These are phyloP conservation scores for Populus euphratica DNA, from an alignment of 345 rosid species.

Conservation along the genomic window DNA sequence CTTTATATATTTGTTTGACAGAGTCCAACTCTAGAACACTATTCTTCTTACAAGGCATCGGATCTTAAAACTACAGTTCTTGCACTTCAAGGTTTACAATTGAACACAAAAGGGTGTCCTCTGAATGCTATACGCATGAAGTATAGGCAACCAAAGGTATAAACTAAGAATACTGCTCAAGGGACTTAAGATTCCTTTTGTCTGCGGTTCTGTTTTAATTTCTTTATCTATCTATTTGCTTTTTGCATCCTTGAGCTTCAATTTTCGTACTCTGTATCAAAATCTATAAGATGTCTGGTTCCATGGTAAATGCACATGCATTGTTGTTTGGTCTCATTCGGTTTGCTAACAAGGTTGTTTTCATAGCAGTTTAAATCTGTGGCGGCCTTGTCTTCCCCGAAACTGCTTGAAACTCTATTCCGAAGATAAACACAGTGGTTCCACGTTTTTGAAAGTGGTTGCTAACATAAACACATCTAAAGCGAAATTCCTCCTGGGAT, in stretches of 20 bases:
- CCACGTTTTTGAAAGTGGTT: slow-evolving; percentile 15
- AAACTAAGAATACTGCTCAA: background rate
- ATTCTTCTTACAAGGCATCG: slow-evolving; percentile 59
- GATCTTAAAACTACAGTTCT: slow-evolving; percentile 52
- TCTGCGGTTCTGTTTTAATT: background rate
- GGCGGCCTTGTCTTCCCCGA: slow-evolving; percentile 55
- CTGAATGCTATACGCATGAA: slow-evolving; percentile 65
- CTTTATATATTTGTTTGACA: slow-evolving; percentile 17
- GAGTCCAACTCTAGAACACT: slow-evolving; percentile 79
- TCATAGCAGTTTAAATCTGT: slow-evolving; percentile 72
- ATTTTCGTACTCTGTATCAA: too few species aligned
- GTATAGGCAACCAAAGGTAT: slow-evolving; percentile 70
- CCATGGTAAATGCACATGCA: background rate
- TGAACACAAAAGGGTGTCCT: slow-evolving; percentile 59
- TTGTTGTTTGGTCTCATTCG: background rate
- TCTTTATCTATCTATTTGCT: background rate
- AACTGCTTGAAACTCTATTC: slow-evolving; percentile 60
- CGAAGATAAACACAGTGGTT: slow-evolving; percentile 30
- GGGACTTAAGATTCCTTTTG: background rate
- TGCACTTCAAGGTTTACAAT: slow-evolving; percentile 65
- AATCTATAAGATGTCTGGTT: background rate
- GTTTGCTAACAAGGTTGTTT: slow-evolving; percentile 9
- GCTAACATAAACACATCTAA: slow-evolving; percentile 24
- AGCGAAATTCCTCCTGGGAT: slow-evolving; percentile 8
- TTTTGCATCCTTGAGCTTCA: background rate